These are phyloP conservation scores for Rhododendron simsii DNA, from an alignment of 148 eudicot species.

Conservation along the genomic window DNA sequence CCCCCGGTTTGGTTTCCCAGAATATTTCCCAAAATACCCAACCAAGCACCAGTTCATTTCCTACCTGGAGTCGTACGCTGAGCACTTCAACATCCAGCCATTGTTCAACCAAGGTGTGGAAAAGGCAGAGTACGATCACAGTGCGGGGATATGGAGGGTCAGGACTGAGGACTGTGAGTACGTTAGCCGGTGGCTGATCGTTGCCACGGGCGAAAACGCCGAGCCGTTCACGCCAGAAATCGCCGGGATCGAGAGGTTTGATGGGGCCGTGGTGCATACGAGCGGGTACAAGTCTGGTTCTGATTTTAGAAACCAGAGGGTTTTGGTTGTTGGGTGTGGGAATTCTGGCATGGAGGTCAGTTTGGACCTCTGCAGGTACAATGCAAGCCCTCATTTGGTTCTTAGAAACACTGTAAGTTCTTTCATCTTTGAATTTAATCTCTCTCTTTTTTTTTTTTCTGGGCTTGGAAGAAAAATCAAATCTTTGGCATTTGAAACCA, in stretches of 20 bases:
- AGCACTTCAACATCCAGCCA: slow-evolving; percentile 52
- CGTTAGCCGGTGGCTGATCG: slow-evolving; percentile 62
- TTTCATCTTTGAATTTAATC: neutral
- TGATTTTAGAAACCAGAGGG: slow-evolving; percentile 43
- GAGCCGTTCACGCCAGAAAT: slow-evolving; percentile 78
- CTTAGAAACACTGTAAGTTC: slow-evolving; percentile 77
- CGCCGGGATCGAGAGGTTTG: slow-evolving; percentile 57
- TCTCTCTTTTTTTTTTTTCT: neutral
- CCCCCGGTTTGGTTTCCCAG: slow-evolving; percentile 62
- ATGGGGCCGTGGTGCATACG: slow-evolving; percentile 64
- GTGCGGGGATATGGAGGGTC: slow-evolving; percentile 44
- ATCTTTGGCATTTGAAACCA: neutral
- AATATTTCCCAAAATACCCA: slow-evolving; percentile 73
- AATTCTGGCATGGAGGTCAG: slow-evolving; percentile 98
- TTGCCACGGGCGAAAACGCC: slow-evolving; percentile 94
- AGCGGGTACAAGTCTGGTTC: slow-evolving; percentile 62
- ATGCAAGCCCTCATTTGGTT: slow-evolving; percentile 75
- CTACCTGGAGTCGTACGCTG: slow-evolving; percentile 71
- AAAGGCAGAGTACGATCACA: slow-evolving; percentile 40
- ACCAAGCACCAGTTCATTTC: slow-evolving; percentile 64
- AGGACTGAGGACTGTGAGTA: slow-evolving; percentile 38
- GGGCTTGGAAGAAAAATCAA: neutral
- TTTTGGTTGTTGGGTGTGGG: slow-evolving; percentile 90
- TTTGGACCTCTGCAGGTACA: slow-evolving; percentile 66
- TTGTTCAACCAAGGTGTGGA: slow-evolving; percentile 50